Conservation (phyloP, 768 basidiomycete species). For the Filobasidium wieringae region DNA sequence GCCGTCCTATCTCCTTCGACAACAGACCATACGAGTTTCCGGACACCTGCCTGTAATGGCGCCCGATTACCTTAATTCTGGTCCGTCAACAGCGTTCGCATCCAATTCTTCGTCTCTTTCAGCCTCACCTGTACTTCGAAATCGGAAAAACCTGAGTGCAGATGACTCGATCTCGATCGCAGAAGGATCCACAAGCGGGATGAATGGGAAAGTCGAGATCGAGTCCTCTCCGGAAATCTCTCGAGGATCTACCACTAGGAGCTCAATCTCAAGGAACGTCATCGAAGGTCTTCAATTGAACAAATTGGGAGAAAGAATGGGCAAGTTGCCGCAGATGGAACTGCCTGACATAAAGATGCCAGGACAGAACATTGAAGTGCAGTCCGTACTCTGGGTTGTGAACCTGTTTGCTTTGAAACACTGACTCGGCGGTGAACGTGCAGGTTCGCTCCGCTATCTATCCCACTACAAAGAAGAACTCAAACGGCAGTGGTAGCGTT, state of each 20-base stretch:
- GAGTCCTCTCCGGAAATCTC: too few species aligned
- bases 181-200: too few species aligned
- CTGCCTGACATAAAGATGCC: constrained; percentile 14
- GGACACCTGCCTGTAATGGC: not conserved
- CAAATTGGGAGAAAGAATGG: constrained; percentile 3
- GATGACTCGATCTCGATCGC: too few species aligned
- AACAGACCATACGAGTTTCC: too few species aligned
- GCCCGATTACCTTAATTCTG: not conserved
- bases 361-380: constrained; percentile 13
- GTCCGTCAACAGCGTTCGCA: not conserved
- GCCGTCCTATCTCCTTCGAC: too few species aligned
- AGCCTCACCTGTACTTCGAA: not conserved
- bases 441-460: constrained; percentile 67
- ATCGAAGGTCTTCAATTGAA: constrained; percentile 2
- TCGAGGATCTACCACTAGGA: not conserved
- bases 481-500: constrained; percentile 81
- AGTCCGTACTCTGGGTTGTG: not conserved
- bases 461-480: constrained; percentile 71
- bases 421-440: not conserved
- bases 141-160: too few species aligned
- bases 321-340: constrained; percentile 12
- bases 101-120: not conserved
- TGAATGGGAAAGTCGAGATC: too few species aligned
- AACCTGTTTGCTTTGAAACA: not conserved
- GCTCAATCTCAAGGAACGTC: not conserved